Base-by-base conservation (phyloP, 768 basidiomycete genomes). In the Naganishia friedmannii region DNA sequence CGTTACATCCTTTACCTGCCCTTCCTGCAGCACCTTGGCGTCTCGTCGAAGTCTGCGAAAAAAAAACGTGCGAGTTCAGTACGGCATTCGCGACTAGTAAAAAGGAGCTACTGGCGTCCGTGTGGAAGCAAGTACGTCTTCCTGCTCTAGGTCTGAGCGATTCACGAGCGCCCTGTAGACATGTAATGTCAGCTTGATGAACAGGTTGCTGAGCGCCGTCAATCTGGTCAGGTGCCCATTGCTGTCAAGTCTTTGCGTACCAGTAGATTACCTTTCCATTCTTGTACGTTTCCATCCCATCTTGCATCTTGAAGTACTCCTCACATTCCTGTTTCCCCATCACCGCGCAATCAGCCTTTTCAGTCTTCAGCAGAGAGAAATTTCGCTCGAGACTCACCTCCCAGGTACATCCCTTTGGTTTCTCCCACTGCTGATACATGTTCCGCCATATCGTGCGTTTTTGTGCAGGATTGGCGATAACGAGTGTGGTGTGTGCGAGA, bases 401-500 rank as follows among this genome's bases (percentile, higher is more conserved):
- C 15, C 19, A 26, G 1, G 39, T 45, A 4, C 15, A 13, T 13
- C 60, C 60, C 39, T 29, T 42, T 23, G 60, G 39, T 15, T 63
- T 45, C 39, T 63, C 60, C 60, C 60, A 63, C 39, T 63, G 60
- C 60, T 26, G n/a, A 34, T 34, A 63, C 60, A 63, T 63, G 39
- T 45, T 63, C 4, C 39, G 39, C 23, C 42, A 63, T 23, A 63
- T 63, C 12, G 32, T 26, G 7, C 3, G 5, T 21, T 26, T 42
- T 23, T 63, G 60, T 0, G 60, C 60, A 17, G 39, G 37, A 45
- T 45, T 63, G 39, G 60, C 60, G 37, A 63, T 34, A 34, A 63
- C 60, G 60, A 63, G 39, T 17, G 60, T 63, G 60, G 60, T 63
- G n/a, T 63, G 37, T 21, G 37, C 39, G 60, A 29, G 60, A 26